Base-by-base conservation (phyloP, 2,329 filamentous ascomycete species). In the Blastomyces percursus region DNA sequence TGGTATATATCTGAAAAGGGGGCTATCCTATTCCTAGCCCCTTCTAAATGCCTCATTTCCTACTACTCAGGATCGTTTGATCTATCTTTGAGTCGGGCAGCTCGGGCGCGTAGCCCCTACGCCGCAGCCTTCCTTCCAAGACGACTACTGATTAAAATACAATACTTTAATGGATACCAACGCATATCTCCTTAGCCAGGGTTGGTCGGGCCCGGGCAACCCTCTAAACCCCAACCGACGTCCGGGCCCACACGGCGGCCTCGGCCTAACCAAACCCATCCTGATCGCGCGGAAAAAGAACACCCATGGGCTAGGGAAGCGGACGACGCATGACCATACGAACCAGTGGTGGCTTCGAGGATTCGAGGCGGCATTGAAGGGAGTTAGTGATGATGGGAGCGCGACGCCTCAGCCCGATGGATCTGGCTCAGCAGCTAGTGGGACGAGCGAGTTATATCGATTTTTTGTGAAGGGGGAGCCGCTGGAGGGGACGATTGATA, bases 321-420 rank as follows among this genome's bases (percentile, higher is more conserved):
- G 90, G 74, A 84, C 84, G 67, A 82, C 82, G 62, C 75, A 79
- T 62, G 80, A 80, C 35, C 80, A 83, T 40, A 81, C 82, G 63
- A 93, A 96, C 72, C 91, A 96, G 74, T 99, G 94, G 94, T 99
- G 94, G 94, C 82, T 96, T 76, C 88, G 90, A 63, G 94, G 94
- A 12, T 96, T 96, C 68, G 93, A 97, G 75, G 87, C 91, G 73
- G 91, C 92, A 62, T 79, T 96, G 67, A 89, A 94, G 74, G 89
- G 87, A 3, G 81, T 96, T 61, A 81, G 81, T 0, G 75, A 77
- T 3, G 88, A 89, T 71, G 85, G 83, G 1, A 83, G 67, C 81
- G 84, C 61, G 77, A 79, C 68, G 61, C 85, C 62, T 76, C 82
- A 68, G 77, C 87, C 79, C 82, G 83, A 64, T 73, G 84, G 63